Conservation (phyloP, 306 rosid species). For the Dryas alaskensis region DNA sequence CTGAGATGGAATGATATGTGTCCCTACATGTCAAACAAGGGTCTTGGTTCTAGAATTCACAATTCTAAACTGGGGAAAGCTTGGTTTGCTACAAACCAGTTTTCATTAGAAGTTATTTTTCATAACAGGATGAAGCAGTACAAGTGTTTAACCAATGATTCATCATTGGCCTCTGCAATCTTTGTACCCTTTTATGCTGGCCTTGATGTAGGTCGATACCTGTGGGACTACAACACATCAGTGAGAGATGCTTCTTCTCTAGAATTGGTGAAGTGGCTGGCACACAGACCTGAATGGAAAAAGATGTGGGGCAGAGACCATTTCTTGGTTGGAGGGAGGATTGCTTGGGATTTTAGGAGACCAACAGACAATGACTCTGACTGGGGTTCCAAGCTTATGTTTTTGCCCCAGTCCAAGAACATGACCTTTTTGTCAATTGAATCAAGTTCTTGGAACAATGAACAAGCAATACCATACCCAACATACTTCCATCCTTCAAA, state of each 20-base stretch:
- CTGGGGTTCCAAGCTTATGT: constrained; percentile 61
- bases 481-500: constrained; percentile 51
- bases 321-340: constrained; percentile 56
- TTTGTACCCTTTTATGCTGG: constrained; percentile 61
- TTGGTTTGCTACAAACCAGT: constrained; percentile 60
- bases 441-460: constrained; percentile 37
- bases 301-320: constrained; percentile 59
- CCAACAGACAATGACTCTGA: constrained; percentile 26
- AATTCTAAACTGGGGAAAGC: constrained; percentile 16
- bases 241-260: constrained; percentile 46
- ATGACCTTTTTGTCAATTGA: constrained; percentile 48
- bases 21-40: constrained; percentile 38
- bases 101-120: constrained; percentile 52
- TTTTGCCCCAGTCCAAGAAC: constrained; percentile 49
- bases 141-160: constrained; percentile 54
- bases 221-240: constrained; percentile 40
- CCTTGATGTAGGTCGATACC: constrained; percentile 48
- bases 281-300: constrained; percentile 42
- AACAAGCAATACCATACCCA: constrained; percentile 57
- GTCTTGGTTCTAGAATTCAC: constrained; percentile 39
- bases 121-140: constrained; percentile 60
- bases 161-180: constrained; percentile 54
- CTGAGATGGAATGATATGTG: constrained; percentile 47
- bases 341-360: constrained; percentile 52
- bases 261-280: constrained; percentile 41